Evolutionary conservation across 371 early-diverging fungal genomes (phyloP), one percentile per base, ranked within the genome.

Genomic region (Phascolomyces articulosus): DNA sequence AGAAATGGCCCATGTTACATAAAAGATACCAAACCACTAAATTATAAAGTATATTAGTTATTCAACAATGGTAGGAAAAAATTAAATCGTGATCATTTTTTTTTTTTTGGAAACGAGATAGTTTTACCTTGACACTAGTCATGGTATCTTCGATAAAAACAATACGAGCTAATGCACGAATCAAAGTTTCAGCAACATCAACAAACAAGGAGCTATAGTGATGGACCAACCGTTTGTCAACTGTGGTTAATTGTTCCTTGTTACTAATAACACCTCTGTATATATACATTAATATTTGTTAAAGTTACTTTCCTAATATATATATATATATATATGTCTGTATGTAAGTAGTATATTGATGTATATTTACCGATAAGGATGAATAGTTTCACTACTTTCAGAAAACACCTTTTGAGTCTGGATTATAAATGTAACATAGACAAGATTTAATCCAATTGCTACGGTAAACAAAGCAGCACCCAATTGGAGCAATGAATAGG

Each of bases 401-500:
- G 65, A 59, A 23, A 78, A 61, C 0, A 81, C 67, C 28, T 65
- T 60, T 41, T 77, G 77, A 20, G 77, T 69, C 51, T 78, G 77
- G 41, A 71, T 60, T 2, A 74, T 63, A 4, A 74, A 63, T 13
- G 72, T 71, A 16, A 81, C 82, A 69, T 81, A 81, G 34, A 76
- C 49, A 38, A 78, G 67, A 34, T 81, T 81, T 24, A 81, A 31
- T 28, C 69, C 82, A 47, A 70, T 78, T 15, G 75, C 68, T 1
- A 81, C 49, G 3, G 78, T 76, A 40, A 78, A 58, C 18, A 58
- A 40, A 10, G 73, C 71, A 40, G 78, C 62, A 27, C 62, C 56
- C 9, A 81, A 60, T 58, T 81, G 78, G 7, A 81, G 62, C 24
- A 78, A 53, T 23, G 82, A 81, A 48, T 81, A 81, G 53, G 67